Conservation (phyloP, 805 yeast species). For the Pichia gijzeniarum region DNA sequence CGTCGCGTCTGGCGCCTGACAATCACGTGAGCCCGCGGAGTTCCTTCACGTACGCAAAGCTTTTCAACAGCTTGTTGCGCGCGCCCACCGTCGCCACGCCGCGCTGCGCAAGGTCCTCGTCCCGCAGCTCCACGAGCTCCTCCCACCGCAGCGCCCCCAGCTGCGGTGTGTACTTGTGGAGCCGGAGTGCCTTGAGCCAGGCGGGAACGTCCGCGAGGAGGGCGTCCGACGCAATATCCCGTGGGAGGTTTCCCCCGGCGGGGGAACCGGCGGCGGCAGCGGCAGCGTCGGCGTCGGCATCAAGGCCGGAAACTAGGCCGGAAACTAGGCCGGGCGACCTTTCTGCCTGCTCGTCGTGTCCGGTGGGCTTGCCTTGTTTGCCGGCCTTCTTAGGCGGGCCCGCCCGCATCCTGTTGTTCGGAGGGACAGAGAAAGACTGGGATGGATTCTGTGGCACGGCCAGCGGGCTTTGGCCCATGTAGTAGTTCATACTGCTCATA, state of each 20-base stretch:
- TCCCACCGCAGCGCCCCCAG: conserved; percentile 72
- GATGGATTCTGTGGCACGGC: no score
- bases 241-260: conserved; percentile 26
- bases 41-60: conserved; percentile 77
- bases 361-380: no score
- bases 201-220: conserved; percentile 74
- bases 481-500: no score
- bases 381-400: not conserved
- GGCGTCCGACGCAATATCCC: conserved; percentile 45
- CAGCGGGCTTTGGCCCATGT: no score
- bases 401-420: conserved; percentile 10
- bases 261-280: no score
- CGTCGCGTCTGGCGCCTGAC: no score
- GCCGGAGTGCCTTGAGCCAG: conserved; percentile 83
- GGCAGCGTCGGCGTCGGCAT: no score
- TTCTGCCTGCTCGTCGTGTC: no score
- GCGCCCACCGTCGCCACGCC: conserved; percentile 97
- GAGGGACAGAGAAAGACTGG: conserved; percentile 14
- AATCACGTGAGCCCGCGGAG: conserved; percentile 22
- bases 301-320: no score
- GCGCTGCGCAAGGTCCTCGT: conserved; percentile 58
- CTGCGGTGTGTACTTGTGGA: conserved; percentile 90
- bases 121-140: conserved; percentile 65
- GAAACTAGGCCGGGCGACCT: no score
- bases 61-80: conserved; percentile 84